phyloP scores from a whole-genome alignment of 805 yeast genomes.

The Candida namnaoensis region DNA sequence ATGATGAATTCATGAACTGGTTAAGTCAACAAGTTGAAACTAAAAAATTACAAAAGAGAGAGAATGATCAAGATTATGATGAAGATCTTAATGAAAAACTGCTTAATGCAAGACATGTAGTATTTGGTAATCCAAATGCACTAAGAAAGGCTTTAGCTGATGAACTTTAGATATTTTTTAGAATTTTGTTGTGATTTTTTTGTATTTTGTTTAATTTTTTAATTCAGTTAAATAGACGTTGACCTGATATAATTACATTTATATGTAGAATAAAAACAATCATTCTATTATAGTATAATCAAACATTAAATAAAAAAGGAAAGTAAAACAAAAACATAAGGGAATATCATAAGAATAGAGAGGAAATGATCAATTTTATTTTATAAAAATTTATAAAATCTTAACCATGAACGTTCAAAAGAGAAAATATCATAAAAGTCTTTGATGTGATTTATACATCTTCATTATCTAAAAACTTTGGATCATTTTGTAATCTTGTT shows the following conservation, averaged over 20 bases:
- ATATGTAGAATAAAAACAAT: no score
- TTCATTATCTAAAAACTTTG: conserved; percentile 58
- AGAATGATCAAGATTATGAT: conserved; percentile 19
- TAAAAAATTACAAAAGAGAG: conserved; percentile 18
- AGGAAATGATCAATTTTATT: no score
- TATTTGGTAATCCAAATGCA: conserved; percentile 75
- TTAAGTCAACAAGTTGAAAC: conserved; percentile 35
- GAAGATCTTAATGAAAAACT: conserved; percentile 29
- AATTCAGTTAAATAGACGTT: neutral
- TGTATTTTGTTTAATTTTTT: no score
- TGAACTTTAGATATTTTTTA: conserved; percentile 25
- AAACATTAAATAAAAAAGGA: no score
- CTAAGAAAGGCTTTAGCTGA: conserved; percentile 51
- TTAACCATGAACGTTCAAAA: no score
- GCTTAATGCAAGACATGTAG: conserved; percentile 44
- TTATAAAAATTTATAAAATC: no score
- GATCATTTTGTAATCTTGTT: conserved; percentile 67
- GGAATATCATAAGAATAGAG: no score
- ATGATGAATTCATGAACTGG: conserved; percentile 51
- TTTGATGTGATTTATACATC: neutral
- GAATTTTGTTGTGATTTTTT: no score
- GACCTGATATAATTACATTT: no score
- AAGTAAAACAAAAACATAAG: no score
- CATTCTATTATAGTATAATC: no score
- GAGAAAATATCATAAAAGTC: neutral